phyloP scores from a whole-genome alignment of 371 early-diverging fungal species.

The Mortierella sp. region DNA sequence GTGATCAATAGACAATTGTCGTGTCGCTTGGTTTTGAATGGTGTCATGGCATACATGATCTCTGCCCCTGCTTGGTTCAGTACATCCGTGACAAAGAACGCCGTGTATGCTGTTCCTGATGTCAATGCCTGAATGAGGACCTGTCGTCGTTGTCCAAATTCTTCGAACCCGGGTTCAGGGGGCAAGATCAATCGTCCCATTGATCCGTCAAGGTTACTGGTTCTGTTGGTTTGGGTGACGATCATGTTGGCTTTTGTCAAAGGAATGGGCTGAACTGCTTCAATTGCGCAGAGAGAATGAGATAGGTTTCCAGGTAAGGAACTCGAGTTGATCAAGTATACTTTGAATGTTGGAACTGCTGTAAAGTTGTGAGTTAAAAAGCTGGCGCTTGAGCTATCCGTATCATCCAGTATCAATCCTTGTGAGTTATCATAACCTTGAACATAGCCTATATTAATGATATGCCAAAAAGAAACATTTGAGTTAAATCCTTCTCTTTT shows the following conservation, averaged over 20 bases:
- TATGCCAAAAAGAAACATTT: neutral
- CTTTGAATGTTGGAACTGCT: slow-evolving; percentile 55
- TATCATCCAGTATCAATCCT: slow-evolving; percentile 66
- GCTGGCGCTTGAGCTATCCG: slow-evolving; percentile 65
- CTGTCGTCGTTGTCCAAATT: slow-evolving; percentile 46
- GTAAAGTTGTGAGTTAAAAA: slow-evolving; percentile 61
- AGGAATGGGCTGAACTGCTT: slow-evolving; percentile 32
- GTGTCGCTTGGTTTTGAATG: slow-evolving; percentile 44
- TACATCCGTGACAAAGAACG: slow-evolving; percentile 59
- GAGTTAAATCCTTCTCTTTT: slow-evolving; percentile 1
- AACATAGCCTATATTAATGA: slow-evolving; percentile 31
- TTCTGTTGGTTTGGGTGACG: slow-evolving; percentile 50
- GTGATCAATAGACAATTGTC: slow-evolving; percentile 69
- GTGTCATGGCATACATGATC: slow-evolving; percentile 49
- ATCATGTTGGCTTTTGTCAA: slow-evolving; percentile 43
- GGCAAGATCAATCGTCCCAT: slow-evolving; percentile 57
- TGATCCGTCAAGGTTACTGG: slow-evolving; percentile 46
- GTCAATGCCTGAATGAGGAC: slow-evolving; percentile 51
- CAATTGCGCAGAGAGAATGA: slow-evolving; percentile 64
- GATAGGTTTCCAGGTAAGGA: slow-evolving; percentile 58
- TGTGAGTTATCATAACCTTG: slow-evolving; percentile 34
- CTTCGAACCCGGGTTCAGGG: slow-evolving; percentile 52
- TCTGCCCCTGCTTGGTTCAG: slow-evolving; percentile 55
- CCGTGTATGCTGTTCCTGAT: slow-evolving; percentile 58
- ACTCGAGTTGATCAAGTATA: slow-evolving; percentile 59